Percentiles rank a stretch among this genome's conserved stretches.
Evolutionary conservation across 441 rosid species (phyloP).

Genomic region (Populus hybrid): DNA sequence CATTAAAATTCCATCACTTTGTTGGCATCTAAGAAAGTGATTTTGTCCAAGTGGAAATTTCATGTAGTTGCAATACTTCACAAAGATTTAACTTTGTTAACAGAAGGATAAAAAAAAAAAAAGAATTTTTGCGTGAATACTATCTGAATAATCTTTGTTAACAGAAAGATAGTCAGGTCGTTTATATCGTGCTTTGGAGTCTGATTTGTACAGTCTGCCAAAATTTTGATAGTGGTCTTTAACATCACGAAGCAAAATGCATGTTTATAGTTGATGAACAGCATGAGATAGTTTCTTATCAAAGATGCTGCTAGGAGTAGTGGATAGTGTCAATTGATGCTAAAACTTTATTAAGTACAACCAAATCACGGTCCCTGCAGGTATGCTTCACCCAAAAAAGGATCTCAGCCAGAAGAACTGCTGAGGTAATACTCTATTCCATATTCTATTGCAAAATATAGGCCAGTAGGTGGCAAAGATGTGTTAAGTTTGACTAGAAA

Average conservation of each 20-base stretch:
- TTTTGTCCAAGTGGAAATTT: neutral
- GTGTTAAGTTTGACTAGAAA: neutral
- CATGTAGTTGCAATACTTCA: neutral
- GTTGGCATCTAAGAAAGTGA: neutral
- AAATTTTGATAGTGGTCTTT: neutral
- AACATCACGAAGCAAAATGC: neutral
- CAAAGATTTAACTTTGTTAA: neutral
- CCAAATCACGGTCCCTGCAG: conserved; percentile 31
- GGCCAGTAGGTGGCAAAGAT: neutral
- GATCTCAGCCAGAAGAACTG: conserved; percentile 52
- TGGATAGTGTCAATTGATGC: neutral
- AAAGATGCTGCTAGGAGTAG: neutral
- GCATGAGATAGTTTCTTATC: neutral
- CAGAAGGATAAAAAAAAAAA: neutral
- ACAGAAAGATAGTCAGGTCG: neutral
- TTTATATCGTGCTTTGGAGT: neutral
- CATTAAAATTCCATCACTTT: neutral
- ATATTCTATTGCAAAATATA: neutral
- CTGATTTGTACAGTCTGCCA: neutral
- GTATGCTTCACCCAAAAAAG: conserved; percentile 31
- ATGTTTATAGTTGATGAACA: neutral
- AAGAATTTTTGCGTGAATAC: neutral
- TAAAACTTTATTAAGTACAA: neutral
- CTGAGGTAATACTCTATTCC: conserved; percentile 48
- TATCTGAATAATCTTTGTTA: neutral